Evolutionary conservation across 305 asterid genomes (phyloP), one percentile per base, ranked within the genome.

Genomic region (Caryopteris hybrid): DNA sequence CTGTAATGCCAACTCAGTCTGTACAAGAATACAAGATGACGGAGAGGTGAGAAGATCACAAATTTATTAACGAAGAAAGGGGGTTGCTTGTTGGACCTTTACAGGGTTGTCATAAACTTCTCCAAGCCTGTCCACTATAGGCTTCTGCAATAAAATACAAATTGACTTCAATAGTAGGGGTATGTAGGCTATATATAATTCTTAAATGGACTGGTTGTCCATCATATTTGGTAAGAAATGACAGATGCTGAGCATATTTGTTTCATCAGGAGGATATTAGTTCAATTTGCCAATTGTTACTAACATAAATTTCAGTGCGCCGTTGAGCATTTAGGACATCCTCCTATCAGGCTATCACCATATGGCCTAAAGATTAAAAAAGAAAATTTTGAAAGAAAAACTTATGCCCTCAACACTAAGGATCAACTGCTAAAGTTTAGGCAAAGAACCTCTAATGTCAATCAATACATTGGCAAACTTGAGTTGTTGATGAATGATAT

Each of bases 1-100:
- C 71, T 92, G 98, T 78, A 92, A 76, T 75, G 94, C 95, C 80
- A 92, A 70, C 80, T 92, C 98, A 59, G 89, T 84, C 96, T 91
- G 84, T 48, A 74, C 78, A 76, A 75, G 59, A 76, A 41, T 20
- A 52, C 68, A 34, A 41, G 33, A 69, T n/a, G n/a, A n/a, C n/a
- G n/a, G 61, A 22, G 58, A 68, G 53, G 41, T 59, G 54, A 70
- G 69, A 63, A 55, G 61, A 20, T 68, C 18, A 13, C 21, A n/a
- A n/a, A 66, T 20, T 36, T 53, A 62, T 59, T 36, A 39, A 46
- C 48, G 51, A 62, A 70, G n/a, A 29, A 55, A 58, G 64, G 58
- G 59, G 54, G 66, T 29, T 39, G 21, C 13, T 50, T 16, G 64
- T 53, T 61, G 55, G 61, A 89, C 98, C 95, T 90, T 90, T 47